These are phyloP conservation scores for Lippia alba DNA, from an alignment of 305 asterid genomes.

Conservation along the genomic window DNA sequence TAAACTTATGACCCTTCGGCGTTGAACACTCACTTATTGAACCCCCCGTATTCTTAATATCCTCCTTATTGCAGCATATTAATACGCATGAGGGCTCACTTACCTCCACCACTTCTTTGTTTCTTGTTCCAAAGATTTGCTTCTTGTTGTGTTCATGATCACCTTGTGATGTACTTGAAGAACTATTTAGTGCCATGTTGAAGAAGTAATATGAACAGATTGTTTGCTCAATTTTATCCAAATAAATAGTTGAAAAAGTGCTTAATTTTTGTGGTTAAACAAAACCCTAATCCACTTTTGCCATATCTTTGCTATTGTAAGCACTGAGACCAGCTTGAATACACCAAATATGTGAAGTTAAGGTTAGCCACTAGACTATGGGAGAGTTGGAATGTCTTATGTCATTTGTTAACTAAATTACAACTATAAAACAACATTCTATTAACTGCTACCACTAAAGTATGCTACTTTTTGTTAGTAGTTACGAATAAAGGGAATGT, in stretches of 20 bases:
- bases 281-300: slow-evolving; percentile 22
- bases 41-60: slow-evolving; percentile 16
- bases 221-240: slow-evolving; percentile 31
- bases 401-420: slow-evolving; percentile 43
- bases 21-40: slow-evolving; percentile 41
- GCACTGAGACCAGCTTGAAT: slow-evolving; percentile 41
- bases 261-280: background rate
- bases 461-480: slow-evolving; percentile 32
- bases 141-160: background rate
- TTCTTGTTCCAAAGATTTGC: slow-evolving; percentile 15
- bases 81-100: slow-evolving; percentile 14
- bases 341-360: slow-evolving; percentile 42
- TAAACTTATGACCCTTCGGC: slow-evolving; percentile 52
- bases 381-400: slow-evolving; percentile 37
- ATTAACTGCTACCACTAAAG: slow-evolving; percentile 62
- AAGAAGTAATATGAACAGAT: background rate
- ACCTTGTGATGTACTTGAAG: slow-evolving; percentile 8
- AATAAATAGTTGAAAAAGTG: slow-evolving; percentile 49
- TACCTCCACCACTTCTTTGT: slow-evolving; percentile 6
- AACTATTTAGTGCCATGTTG: slow-evolving; percentile 19
- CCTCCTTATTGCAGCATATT: slow-evolving; percentile 11
- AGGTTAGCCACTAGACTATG: slow-evolving; percentile 34
- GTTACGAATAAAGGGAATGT: slow-evolving; percentile 18
- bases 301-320: slow-evolving; percentile 42
- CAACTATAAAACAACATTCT: slow-evolving; percentile 54